Base-by-base conservation (phyloP, 1,139 yeast genomes). In the Suhomyces yuchorum region DNA sequence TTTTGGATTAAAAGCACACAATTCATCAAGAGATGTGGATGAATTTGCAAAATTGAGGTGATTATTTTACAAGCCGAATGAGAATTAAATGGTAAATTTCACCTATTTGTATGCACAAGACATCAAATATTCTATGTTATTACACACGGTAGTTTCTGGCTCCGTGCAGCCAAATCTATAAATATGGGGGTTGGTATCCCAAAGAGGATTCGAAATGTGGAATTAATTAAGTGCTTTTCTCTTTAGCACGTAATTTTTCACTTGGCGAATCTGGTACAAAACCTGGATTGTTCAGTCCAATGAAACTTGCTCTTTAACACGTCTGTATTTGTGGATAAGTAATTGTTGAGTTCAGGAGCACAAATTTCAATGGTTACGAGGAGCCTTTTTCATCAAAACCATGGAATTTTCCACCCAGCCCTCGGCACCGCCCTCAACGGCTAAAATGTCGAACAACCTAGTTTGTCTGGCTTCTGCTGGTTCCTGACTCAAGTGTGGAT, bases 391-490 rank as follows among this genome's bases (percentile, higher is more conserved):
- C 78, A 83, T 81, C 58, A 88, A 69, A 4, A 80, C 75, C 81
- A 87, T 78, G 12, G 89, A 78, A 58, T 84, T 84, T 58, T 85
- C 92, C 8, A 90, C 87, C 96, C 97, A 92, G 0, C 91, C 89
- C 49, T 85, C 91, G 1, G 95, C 92, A 3, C 96, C 96, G 4
- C 97, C 97, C 61, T 89, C 96, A 57, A 80, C 67, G 6, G 80
- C 78, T 22, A 91, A 61, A 1, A 84, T 70, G 42, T 84, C 88
- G 54, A 80, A 75, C 1, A 87, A 80, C 44, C 79, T 65, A 0
- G 64, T 59, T 9, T 65, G 60, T 11, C 59, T 56, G 19, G 60
- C 56, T 20, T 63, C 67, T 19, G 62, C 65, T 11, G 54, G 50
- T 36, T 75, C 75, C 28, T 60, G 55, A 3, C 58, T 55, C 38